Evolutionary conservation across 1,284 basidiomycete genomes (phyloP).

Genomic region (Peniophora sp.): DNA sequence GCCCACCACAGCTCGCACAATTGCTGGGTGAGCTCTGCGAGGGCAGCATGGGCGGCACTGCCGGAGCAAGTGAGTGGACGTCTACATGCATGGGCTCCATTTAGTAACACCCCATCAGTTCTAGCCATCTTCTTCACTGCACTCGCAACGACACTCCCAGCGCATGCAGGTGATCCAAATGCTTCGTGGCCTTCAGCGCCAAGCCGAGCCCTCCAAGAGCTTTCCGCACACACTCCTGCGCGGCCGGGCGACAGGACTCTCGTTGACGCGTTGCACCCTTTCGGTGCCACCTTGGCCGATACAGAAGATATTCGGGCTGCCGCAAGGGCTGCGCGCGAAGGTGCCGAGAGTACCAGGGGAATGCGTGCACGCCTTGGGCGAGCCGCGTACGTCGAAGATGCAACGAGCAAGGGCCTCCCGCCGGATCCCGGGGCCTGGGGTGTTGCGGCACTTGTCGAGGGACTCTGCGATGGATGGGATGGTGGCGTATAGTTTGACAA

Average conservation of each 20-base stretch:
- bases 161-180: constrained; percentile 14
- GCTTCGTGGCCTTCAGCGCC: constrained; percentile 19
- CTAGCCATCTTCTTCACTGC: constrained; percentile 45
- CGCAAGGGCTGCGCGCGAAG: constrained; percentile 28
- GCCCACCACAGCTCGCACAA: constrained; percentile 2
- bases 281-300: constrained; percentile 28
- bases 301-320: constrained; percentile 17
- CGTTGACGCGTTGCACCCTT: constrained; percentile 43
- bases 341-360: constrained; percentile 37
- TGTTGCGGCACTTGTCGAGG: constrained; percentile 30
- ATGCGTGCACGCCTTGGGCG: constrained; percentile 42
- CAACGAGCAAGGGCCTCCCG: constrained; percentile 18
- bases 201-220: constrained; percentile 21
- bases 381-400: constrained; percentile 37
- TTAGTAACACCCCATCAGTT: constrained; percentile 19
- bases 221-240: constrained; percentile 41
- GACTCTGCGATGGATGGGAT: constrained; percentile 14
- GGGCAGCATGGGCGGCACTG: constrained; percentile 15
- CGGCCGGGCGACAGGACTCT: constrained; percentile 46
- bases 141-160: constrained; percentile 17
- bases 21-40: constrained; percentile 16
- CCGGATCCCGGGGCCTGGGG: constrained; percentile 53
- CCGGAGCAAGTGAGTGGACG: constrained; percentile 5
- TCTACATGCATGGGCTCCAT: neutral
- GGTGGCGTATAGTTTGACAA: neutral